Evolutionary conservation across 352 stramenopile genomes (phyloP), one percentile per base, ranked within the genome.

Genomic region (Phytophthora podocarpi): DNA sequence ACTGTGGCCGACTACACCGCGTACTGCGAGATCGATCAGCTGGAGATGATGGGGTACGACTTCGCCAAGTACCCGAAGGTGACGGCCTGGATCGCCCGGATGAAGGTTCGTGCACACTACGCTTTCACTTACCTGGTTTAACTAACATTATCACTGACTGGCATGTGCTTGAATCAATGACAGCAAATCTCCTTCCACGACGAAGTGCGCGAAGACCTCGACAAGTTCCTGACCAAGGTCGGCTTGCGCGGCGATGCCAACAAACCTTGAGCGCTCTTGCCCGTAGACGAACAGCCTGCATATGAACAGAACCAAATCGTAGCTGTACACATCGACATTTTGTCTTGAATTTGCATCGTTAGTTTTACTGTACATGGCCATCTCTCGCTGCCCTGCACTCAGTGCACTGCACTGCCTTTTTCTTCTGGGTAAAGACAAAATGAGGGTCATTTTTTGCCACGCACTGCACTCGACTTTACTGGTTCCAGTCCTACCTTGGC

Each of bases 21-120:
- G 12, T 89, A 90, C 71, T 87, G 74, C 30, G 78, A 90, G 62
- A 76, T 80, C 36, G 81, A 86, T 59, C 81, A 89, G 62, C 61
- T 89, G 2, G 72, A 87, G 52, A 30, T 76, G 13, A 80, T 86
- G 50, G 70, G 66, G 5, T 78, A 76, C 51, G 62, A 87, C 45
- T 78, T 88, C 21, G 56, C 51, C 54, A 81, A 81, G 56, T 89
- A 78, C 62, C 67, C 65, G 0, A 83, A 78, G 54, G 74, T 80
- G 2, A 45, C 45, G 27, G 77, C 77, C 7, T 91, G 81, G 79
- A 64, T 87, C 11, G 40, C 45, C 9, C 72, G 79, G 23, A 90
- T 90, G 78, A 78, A 86, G 69, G 53, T 60, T 51, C 24, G 61
- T 59, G 34, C 23, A 37, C 20, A 9, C 4, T 15, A 23, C 7